A percentile compares a stretch with the other conserved stretches of the same genome.
These are phyloP conservation scores for Colletotrichum phormii DNA, from an alignment of 2,329 filamentous ascomycete species.

Conservation along the genomic window DNA sequence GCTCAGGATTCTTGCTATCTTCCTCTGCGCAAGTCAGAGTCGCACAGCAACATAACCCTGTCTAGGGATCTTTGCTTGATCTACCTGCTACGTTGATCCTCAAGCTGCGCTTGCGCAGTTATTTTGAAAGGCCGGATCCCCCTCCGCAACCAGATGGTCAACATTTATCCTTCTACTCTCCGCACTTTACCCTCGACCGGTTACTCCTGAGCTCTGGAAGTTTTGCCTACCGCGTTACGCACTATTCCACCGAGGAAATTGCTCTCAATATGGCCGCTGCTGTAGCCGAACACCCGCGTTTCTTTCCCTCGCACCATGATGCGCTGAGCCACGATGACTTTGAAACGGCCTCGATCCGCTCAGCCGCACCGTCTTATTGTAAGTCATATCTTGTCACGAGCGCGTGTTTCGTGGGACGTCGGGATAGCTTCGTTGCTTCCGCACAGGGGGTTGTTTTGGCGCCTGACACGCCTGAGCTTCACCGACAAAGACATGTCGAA, in stretches of 20 bases:
- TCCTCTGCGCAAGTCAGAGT: neutral
- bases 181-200: conserved; percentile 15
- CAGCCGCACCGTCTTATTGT: conserved; percentile 76
- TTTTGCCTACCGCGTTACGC: neutral
- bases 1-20: neutral
- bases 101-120: conserved; percentile 7
- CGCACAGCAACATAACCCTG: neutral
- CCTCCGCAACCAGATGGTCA: conserved; percentile 21
- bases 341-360: conserved; percentile 75
- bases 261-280: conserved; percentile 27
- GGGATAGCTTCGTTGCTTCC: neutral
- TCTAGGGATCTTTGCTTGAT: neutral
- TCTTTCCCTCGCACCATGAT: conserved; percentile 39
- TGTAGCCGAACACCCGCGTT: conserved; percentile 26
- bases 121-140: conserved; percentile 7
- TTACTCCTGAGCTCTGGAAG: neutral
- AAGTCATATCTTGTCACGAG: conserved; percentile 44
- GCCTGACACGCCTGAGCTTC: conserved; percentile 3
- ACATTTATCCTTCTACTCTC: conserved; percentile 4
- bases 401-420: neutral
- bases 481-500: neutral
- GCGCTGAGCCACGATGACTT: conserved; percentile 64
- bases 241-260: neutral
- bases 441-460: neutral
- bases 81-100: neutral